phyloP scores from a whole-genome alignment of 148 eudicot genomes.

The Amaranthus palmeri region DNA sequence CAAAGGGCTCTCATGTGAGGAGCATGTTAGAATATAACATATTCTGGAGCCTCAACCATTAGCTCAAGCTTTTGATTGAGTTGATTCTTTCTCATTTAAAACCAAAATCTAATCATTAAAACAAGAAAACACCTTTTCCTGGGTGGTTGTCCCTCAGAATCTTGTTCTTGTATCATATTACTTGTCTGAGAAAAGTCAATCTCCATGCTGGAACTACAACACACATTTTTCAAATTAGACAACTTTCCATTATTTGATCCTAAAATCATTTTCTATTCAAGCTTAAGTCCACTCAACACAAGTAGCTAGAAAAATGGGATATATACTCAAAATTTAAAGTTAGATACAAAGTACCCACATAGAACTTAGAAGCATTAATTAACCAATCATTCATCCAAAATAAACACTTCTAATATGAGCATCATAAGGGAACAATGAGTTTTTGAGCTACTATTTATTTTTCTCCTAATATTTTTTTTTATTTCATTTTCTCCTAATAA shows the following conservation, averaged over 20 bases:
- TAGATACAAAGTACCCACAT: background rate
- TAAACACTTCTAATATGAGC: background rate
- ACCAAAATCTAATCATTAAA: background rate
- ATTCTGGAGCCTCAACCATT: background rate
- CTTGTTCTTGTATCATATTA: slow-evolving; percentile 13
- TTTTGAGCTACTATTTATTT: too few relatives aligned
- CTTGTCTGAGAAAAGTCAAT: slow-evolving; percentile 12
- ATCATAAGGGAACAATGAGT: too few relatives aligned
- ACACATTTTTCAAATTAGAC: background rate
- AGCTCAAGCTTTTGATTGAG: too few relatives aligned
- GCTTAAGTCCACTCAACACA: background rate
- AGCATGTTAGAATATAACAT: too few relatives aligned
- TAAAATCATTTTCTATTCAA: background rate
- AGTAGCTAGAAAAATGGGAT: too few relatives aligned
- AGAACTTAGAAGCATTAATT: background rate
- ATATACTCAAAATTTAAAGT: background rate
- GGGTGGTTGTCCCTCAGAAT: slow-evolving; percentile 1
- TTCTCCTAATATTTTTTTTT: too few relatives aligned
- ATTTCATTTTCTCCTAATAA: too few relatives aligned
- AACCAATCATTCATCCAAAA: background rate
- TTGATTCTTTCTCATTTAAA: background rate
- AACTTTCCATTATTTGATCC: background rate
- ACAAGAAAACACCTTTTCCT: slow-evolving; percentile 16
- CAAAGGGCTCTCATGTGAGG: too few relatives aligned
- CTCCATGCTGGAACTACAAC: slow-evolving; percentile 18